These are phyloP conservation scores for Lagenaria siceraria DNA, from an alignment of 306 rosid genomes.

Conservation along the genomic window DNA sequence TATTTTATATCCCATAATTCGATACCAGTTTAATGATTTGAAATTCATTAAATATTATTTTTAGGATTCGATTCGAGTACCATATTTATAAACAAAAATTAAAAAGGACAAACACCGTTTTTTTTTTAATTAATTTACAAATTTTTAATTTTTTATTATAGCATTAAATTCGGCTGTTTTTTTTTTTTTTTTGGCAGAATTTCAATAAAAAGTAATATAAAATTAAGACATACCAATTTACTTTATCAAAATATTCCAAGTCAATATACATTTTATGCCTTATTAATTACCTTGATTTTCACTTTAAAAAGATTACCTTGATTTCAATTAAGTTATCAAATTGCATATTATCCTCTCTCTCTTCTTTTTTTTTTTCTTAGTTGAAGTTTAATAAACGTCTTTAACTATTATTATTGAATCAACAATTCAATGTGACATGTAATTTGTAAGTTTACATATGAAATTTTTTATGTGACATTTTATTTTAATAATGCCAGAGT, in stretches of 20 bases:
- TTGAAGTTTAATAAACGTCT: too few species aligned
- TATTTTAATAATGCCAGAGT: not conserved
- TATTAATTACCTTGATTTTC: not conserved
- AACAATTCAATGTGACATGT: not conserved
- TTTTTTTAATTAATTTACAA: not conserved
- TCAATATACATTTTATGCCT: not conserved
- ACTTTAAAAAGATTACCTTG: not conserved
- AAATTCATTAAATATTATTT: not conserved
- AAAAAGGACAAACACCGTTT: not conserved
- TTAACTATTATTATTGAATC: not conserved
- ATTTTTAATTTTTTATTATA: not conserved
- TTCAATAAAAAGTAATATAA: not conserved
- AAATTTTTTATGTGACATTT: not conserved
- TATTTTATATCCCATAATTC: not conserved
- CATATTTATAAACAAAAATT: not conserved
- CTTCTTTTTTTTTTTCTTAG: too few species aligned
- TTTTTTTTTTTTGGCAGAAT: not conserved
- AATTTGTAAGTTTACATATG: not conserved
- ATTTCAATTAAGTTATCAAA: not conserved
- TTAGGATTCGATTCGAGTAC: not conserved
- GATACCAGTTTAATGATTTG: not conserved
- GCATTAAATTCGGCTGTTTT: not conserved
- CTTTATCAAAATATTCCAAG: not conserved
- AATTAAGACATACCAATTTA: not conserved
- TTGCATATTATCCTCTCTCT: not conserved